phyloP scores from a whole-genome alignment of 1,284 basidiomycete species.

The Apiotrichum laibachii region DNA sequence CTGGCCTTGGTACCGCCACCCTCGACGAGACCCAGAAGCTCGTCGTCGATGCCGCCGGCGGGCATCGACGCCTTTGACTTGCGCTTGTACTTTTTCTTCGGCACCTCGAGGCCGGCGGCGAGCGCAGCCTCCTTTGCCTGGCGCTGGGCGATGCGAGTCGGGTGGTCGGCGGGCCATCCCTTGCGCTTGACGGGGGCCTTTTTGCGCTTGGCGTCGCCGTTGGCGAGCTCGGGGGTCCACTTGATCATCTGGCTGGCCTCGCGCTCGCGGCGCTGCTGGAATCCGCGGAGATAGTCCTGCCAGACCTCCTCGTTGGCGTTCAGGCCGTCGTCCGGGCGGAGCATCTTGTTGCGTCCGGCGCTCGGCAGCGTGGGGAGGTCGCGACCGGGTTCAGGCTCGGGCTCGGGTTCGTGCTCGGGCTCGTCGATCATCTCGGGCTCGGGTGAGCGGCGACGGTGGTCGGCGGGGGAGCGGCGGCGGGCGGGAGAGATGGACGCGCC shows the following conservation, averaged over 20 bases:
- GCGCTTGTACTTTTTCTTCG: slow-evolving; percentile 30
- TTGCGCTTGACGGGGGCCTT: slow-evolving; percentile 26
- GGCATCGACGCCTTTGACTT: slow-evolving; percentile 23
- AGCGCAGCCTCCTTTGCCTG: slow-evolving; percentile 33
- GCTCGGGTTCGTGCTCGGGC: background rate
- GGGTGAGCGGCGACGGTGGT: background rate
- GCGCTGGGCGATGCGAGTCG: slow-evolving; percentile 30
- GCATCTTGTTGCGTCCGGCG: slow-evolving; percentile 11
- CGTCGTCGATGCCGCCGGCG: slow-evolving; percentile 37
- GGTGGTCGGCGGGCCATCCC: slow-evolving; percentile 33
- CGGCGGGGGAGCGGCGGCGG: too few species aligned
- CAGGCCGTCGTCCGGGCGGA: slow-evolving; percentile 31
- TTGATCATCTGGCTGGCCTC: slow-evolving; percentile 33
- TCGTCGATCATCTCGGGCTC: slow-evolving; percentile 8
- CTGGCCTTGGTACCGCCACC: slow-evolving; percentile 17
- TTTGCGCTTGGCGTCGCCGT: slow-evolving; percentile 9
- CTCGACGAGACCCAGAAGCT: slow-evolving; percentile 43
- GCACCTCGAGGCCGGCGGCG: slow-evolving; percentile 23
- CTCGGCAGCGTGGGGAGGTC: background rate
- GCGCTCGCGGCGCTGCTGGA: slow-evolving; percentile 39
- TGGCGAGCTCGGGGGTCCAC: slow-evolving; percentile 19
- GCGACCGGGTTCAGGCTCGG: slow-evolving; percentile 1
- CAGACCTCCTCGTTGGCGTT: slow-evolving; percentile 42
- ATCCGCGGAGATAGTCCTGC: slow-evolving; percentile 36
- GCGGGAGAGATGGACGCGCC: background rate